Evolutionary conservation across 371 early-diverging fungal genomes (phyloP), one percentile per base, ranked within the genome.

Genomic region (Mucor mucedo): DNA sequence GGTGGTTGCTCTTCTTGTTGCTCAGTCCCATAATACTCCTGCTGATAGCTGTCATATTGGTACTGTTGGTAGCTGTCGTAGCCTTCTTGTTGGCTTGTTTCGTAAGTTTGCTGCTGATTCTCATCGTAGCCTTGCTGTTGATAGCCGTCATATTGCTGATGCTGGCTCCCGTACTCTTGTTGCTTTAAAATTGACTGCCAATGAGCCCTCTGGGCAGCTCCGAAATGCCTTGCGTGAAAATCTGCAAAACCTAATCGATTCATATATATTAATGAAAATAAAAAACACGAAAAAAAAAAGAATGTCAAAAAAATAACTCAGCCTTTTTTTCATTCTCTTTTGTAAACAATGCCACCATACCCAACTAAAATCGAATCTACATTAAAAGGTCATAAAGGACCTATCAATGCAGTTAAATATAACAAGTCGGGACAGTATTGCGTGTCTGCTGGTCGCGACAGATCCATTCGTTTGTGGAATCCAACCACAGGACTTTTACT

Each of bases 401-500:
- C 91, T 8, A 79, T 92, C 30, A 86, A 90, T 68, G 77, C 73
- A 29, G 85, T 84, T 2, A 72, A 80, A n/a, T 93, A 87, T 60
- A 91, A 91, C 58, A 71, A 79, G 5, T 75, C 75, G 3, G 93
- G 94, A 2, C 85, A 89, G 35, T 94, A 94, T 47, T 79, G 88
- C 42, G 52, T 94, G 11, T 90, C 93, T 3, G 96, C 89, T 1
- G 90, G 94, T 0, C 84, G 85, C 40, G 96, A 96, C 82, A 84
- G 90, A 6, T 69, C 80, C 0, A 78, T 96, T n/a, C 78, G 86
- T 48, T 81, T 96, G 48, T 94, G 94, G 92, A 96, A 93, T 74
- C 87, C 92, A 10, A 48, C 67, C 3, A 85, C 85, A 1, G 91
- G 89, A 7, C 72, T 86, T 16, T 82, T 77, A 45, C 83, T 97